Percentiles rank a stretch among this genome's conserved stretches.
Evolutionary conservation across 768 basidiomycete genomes (phyloP).

Genomic region (Inosperma sp.): DNA sequence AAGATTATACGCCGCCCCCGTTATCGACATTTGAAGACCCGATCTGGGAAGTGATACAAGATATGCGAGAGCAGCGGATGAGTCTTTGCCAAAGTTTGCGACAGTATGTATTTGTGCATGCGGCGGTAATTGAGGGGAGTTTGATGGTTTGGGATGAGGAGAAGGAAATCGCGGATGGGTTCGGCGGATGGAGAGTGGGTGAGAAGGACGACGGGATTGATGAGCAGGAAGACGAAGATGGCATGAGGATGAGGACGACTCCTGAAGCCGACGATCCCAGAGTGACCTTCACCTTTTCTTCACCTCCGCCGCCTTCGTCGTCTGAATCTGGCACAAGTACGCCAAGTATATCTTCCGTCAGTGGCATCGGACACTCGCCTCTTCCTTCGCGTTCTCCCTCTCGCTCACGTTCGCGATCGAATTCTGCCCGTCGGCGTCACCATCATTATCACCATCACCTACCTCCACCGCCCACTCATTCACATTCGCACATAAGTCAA

Average conservation of each 20-base stretch:
- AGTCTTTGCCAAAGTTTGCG: slow-evolving; percentile 90
- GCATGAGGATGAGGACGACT: slow-evolving; percentile 4
- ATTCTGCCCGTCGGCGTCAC: slow-evolving; percentile 5
- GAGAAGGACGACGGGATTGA: not conserved
- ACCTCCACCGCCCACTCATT: not conserved
- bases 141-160: slow-evolving; percentile 75
- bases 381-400: slow-evolving; percentile 7
- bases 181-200: slow-evolving; percentile 12
- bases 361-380: slow-evolving; percentile 1
- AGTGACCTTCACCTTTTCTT: slow-evolving; percentile 3
- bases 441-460: slow-evolving; percentile 9
- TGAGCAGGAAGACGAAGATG: slow-evolving; percentile 2
- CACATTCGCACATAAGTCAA: not conserved
- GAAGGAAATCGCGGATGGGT: slow-evolving; percentile 31
- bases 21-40: slow-evolving; percentile 70
- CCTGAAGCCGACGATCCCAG: slow-evolving; percentile 3
- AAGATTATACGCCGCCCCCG: slow-evolving; percentile 47
- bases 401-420: slow-evolving; percentile 9
- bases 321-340: slow-evolving; percentile 10
- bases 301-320: slow-evolving; percentile 8
- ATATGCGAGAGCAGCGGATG: slow-evolving; percentile 96
- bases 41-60: slow-evolving; percentile 77
- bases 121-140: slow-evolving; percentile 77
- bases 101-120: slow-evolving; percentile 93
- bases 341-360: not conserved